Base-by-base conservation (phyloP, 2,329 filamentous ascomycete species). In the Calonectria pseudoreteaudii region DNA sequence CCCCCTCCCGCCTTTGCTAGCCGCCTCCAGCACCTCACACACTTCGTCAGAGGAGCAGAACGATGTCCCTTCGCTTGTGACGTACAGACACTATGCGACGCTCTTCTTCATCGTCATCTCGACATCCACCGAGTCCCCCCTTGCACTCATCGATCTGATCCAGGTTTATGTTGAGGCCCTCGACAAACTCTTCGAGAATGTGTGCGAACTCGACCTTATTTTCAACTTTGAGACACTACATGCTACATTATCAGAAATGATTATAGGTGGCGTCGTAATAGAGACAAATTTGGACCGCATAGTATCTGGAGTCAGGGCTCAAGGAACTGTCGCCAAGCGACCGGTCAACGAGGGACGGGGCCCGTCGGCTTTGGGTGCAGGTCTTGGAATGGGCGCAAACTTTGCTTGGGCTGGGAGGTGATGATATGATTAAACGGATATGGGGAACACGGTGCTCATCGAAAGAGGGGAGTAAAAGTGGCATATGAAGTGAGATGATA, bases 151-250 rank as follows among this genome's bases (percentile, higher is more conserved):
- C 75, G 97, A 99, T 85, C 88, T 99, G 69, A 98, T 99, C 77
- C 97, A 99, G 86, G 97, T 99, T 74, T 99, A 98, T 81, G 97
- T 99, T 76, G 97, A 99, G 86, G 93, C 96, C 0, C 90, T 99
- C 44, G 97, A 99, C 84, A 92, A 95, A 77, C 89, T 99, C 50
- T 99, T 99, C 83, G 97, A 98, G 86, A 98, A 99, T 83, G 97
- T 99, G 13, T 99, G 97, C 89, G 97, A 99, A 87, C 89, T 99
- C 70, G 96, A 99, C 85, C 90, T 99, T 79, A 99, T 99, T 84
- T 99, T 99, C 88, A 98, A 98, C 84, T 99, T 98, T 80, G 97
- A 99, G 89, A 97, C 95, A 20, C 89, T 99, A 81, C 97, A 99
- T 87, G 94, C 96, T 11, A 93, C 95, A 20, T 87, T 98, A 13